Conservation (phyloP, 2,329 filamentous ascomycete species). For the Claviceps sp. region DNA sequence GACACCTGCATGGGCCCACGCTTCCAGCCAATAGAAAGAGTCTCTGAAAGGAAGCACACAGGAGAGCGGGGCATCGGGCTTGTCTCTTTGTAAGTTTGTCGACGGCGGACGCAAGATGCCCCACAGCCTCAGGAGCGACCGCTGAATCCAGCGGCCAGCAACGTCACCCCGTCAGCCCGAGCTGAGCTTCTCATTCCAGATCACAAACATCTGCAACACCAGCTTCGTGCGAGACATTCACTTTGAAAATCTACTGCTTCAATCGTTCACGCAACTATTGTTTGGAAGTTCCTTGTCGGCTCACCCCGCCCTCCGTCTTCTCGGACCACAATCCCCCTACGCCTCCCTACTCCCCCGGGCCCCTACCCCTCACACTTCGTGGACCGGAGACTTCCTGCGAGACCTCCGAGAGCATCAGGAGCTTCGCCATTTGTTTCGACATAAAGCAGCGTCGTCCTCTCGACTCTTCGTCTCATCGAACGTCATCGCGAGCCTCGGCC, state of each 20-base stretch:
- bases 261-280: not conserved
- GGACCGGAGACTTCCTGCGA: no score
- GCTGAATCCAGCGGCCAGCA: conserved; percentile 2
- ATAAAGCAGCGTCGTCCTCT: conserved; percentile 1
- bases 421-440: not conserved
- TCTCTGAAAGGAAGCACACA: no score
- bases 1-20: no score
- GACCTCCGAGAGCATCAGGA: not conserved
- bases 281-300: not conserved
- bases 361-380: no score
- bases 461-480: not conserved
- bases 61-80: no score
- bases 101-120: not conserved
- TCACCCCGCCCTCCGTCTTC: not conserved
- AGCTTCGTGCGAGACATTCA: not conserved
- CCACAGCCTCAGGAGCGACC: conserved; percentile 5
- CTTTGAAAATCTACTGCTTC: not conserved
- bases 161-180: conserved; percentile 8
- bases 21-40: no score
- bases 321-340: not conserved
- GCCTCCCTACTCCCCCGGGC: no score
- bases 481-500: not conserved
- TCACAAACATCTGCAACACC: conserved; percentile 6
- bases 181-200: conserved; percentile 5
- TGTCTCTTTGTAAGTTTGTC: not conserved